Percentiles rank a stretch among this genome's conserved stretches.
Evolutionary conservation across 768 basidiomycete species (phyloP).

Genomic region (Cubamyces sp.): DNA sequence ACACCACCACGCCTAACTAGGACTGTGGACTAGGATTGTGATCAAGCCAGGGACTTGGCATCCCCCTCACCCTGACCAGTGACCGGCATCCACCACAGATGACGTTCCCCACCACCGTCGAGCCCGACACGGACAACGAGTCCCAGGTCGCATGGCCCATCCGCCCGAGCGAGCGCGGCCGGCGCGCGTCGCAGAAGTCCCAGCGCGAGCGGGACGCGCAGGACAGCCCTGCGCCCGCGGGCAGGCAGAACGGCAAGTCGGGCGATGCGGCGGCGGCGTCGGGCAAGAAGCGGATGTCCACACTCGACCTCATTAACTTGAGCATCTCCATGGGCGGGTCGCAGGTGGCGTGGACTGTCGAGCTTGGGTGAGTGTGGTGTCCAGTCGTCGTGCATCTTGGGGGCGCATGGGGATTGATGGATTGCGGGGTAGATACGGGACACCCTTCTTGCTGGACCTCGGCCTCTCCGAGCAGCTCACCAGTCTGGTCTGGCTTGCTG

Average conservation of each 20-base stretch:
- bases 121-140: constrained; percentile 74
- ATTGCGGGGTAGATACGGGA: constrained; percentile 68
- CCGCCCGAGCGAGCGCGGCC: constrained; percentile 32
- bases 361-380: constrained; percentile 73
- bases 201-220: constrained; percentile 2
- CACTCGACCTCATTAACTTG: constrained; percentile 64
- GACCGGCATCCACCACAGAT: constrained; percentile 39
- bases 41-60: background rate
- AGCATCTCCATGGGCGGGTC: constrained; percentile 94
- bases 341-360: constrained; percentile 95
- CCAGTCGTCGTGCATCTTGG: background rate
- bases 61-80: background rate
- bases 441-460: constrained; percentile 84
- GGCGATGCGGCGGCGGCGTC: constrained; percentile 2
- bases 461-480: constrained; percentile 89
- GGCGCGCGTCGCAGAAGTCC: constrained; percentile 20
- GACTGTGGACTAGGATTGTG: constrained; percentile 2
- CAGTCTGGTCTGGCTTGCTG: constrained; percentile 92
- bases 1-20: background rate
- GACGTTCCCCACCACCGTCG: constrained; percentile 56
- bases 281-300: constrained; percentile 38
- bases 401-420: background rate
- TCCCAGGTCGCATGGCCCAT: constrained; percentile 81
- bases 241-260: constrained; percentile 11
- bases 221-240: constrained; percentile 5